Evolutionary conservation across 2,329 filamentous ascomycete species (phyloP).

Genomic region (Penicillium janthinellum): DNA sequence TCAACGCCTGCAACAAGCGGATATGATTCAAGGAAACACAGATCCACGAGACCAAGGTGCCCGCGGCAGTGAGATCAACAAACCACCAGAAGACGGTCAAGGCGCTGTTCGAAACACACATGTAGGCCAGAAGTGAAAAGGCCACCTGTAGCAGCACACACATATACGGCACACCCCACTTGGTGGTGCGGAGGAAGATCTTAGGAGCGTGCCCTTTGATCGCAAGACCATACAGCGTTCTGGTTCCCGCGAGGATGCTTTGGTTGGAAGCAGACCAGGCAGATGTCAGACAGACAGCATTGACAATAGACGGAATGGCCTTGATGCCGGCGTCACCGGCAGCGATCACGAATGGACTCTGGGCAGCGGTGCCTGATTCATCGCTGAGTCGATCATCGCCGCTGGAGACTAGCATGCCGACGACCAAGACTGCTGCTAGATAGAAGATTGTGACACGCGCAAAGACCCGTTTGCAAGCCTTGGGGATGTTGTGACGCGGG

Average conservation of each 20-base stretch:
- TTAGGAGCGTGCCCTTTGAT: conserved; percentile 56
- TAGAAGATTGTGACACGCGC: conserved; percentile 62
- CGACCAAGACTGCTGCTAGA: conserved; percentile 56
- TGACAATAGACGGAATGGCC: conserved; percentile 71
- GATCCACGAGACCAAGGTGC: conserved; percentile 66
- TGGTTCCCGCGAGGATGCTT: conserved; percentile 58
- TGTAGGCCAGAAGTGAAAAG: conserved; percentile 49
- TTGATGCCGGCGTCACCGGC: conserved; percentile 67
- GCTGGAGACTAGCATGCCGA: conserved; percentile 62
- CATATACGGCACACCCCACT: conserved; percentile 48
- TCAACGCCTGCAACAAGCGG: conserved; percentile 57
- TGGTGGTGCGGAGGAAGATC: conserved; percentile 45
- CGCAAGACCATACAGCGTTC: conserved; percentile 53
- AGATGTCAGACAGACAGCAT: conserved; percentile 73
- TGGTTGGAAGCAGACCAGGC: conserved; percentile 72
- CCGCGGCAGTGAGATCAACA: conserved; percentile 62
- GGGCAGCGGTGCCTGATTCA: conserved; percentile 33
- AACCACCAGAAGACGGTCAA: conserved; percentile 69
- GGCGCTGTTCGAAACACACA: conserved; percentile 51
- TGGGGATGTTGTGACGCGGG: conserved; percentile 56
- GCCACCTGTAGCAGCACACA: conserved; percentile 44
- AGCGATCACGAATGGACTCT: conserved; percentile 70
- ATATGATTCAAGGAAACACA: conserved; percentile 63
- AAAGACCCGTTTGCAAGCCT: conserved; percentile 58
- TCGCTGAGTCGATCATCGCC: conserved; percentile 43